Base-by-base conservation (phyloP, 2,329 filamentous ascomycete species). In the Trichophyton benhamiae region DNA sequence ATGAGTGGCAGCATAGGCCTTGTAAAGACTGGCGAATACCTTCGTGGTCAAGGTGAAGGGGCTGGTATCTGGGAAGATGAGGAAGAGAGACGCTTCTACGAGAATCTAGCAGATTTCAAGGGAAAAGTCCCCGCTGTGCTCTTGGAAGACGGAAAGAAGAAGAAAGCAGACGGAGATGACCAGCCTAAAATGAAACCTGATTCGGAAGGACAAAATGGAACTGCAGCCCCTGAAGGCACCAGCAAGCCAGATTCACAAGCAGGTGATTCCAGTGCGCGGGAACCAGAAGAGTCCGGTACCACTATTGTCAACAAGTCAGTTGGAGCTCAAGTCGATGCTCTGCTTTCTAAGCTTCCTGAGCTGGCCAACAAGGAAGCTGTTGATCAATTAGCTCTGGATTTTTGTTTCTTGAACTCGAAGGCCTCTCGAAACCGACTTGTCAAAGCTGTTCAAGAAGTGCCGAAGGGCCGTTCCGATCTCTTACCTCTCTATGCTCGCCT, bases 21-120 rank as follows among this genome's bases (percentile, higher is more conserved):
- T 44, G 88, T 97, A 67, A 97, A 96, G 76, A 88, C 91, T 9
- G 89, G 90, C 0, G 92, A 97, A 67, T 97, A 96, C 69, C 79
- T 97, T 44, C 87, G 90, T 42, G 91, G 91, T 11, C 89, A 95
- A 72, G 87, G 87, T 22, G 92, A 97, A 63, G 91, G 91, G 20
- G 83, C 91, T 25, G 94, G 94, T 0, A 97, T 99, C 65, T 99
- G 94, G 94, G 91, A 96, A 76, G 94, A 99, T 68, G 94, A 99
- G 70, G 94, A 99, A 60, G 92, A 99, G 75, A 86, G 94, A 63
- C 88, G 94, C 63, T 99, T 99, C 73, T 99, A 99, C 75, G 94
- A 99, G 77, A 97, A 96, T 66, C 75, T 99, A 9, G 88, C 95
- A 11, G 94, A 99, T 71, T 78, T 99, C 15, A 96, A 95, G 71